Conservation (phyloP, 768 basidiomycete genomes). For the Rhodosporidiobolus sp. region DNA sequence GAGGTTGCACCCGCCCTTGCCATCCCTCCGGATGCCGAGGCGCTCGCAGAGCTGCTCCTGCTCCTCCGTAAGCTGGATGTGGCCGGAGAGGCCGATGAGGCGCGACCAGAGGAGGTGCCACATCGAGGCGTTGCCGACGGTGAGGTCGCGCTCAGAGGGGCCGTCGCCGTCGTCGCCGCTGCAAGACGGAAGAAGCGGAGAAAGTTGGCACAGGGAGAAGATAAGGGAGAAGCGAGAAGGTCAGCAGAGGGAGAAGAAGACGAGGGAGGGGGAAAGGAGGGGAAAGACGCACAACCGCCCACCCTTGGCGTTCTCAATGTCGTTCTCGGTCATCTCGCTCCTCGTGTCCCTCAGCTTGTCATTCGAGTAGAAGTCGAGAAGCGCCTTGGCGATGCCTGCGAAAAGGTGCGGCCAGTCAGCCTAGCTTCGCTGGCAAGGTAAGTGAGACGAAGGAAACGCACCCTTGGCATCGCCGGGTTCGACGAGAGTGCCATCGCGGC, state of each 20-base stretch:
- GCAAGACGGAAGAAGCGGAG: background rate
- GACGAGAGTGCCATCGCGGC: constrained; percentile 81
- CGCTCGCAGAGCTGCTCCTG: background rate
- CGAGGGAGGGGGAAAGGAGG: too few species aligned
- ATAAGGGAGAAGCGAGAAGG: background rate
- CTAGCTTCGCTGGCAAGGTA: background rate
- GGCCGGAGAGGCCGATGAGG: constrained; percentile 1
- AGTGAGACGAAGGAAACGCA: background rate
- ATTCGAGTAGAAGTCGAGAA: constrained; percentile 10
- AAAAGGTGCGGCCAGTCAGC: background rate
- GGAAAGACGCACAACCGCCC: constrained; percentile 6
- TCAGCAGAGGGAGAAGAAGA: too few species aligned
- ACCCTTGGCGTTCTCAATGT: background rate
- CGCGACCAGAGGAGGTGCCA: constrained; percentile 12
- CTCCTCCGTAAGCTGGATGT: background rate
- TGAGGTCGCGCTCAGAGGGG: constrained; percentile 15
- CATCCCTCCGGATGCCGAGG: background rate
- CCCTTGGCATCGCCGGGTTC: constrained; percentile 67
- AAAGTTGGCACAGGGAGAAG: background rate
- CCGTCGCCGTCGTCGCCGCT: constrained; percentile 10
- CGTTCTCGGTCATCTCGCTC: constrained; percentile 10
- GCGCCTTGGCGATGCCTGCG: constrained; percentile 16
- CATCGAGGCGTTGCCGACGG: constrained; percentile 31
- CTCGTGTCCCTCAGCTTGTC: background rate
- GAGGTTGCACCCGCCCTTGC: background rate